Base-by-base conservation (phyloP, 345 rosid species). In the Turnera subulata region DNA sequence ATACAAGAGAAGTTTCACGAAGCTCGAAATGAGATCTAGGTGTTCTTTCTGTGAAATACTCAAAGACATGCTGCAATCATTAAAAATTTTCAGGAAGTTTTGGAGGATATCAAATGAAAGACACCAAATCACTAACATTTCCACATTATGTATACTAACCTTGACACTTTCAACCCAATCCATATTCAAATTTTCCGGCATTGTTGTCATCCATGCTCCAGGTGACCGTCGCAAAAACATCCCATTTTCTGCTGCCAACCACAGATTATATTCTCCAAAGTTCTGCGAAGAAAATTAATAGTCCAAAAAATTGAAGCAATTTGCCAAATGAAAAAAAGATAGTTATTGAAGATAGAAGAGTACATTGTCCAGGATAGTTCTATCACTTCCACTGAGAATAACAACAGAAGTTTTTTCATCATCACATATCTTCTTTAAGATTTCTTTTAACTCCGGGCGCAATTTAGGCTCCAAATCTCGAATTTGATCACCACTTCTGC, bases 181-280 rank as follows among this genome's bases (percentile, higher is more conserved):
- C 83, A 81, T 75, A 25, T 68, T 76, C 46, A 78, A 65, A 61
- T 70, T 73, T 59, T 81, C 86, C 11, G 86, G 86, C 86, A 81
- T 81, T 38, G 83, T 81, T 24, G 81, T 81, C 83, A 78, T 78
- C 86, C 86, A 81, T 16, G 78, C 81, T 57, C 77, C 75, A 0
- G 24, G 23, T 38, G 83, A 68, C 23, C 45, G 59, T 20, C 86
- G 83, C 45, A 81, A 55, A 55, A 78, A 81, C 83, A 81, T 81
- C 46, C 86, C 86, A 57, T 81, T 75, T 73, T 81, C 86, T 42
- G 83, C 86, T 42, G 86, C 86, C 75, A 81, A 62, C 86, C 86
- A 81, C 73, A 81, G 48, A 21, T 73, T 55, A 72, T 70, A 81
- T 48, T 73, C 83, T 11, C 73, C 77, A 66, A 81, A 81, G 52